Percentiles rank a stretch among this genome's conserved stretches.
Conservation (phyloP, 805 yeast genomes). For the Saccharomyces kudriavzevii region DNA sequence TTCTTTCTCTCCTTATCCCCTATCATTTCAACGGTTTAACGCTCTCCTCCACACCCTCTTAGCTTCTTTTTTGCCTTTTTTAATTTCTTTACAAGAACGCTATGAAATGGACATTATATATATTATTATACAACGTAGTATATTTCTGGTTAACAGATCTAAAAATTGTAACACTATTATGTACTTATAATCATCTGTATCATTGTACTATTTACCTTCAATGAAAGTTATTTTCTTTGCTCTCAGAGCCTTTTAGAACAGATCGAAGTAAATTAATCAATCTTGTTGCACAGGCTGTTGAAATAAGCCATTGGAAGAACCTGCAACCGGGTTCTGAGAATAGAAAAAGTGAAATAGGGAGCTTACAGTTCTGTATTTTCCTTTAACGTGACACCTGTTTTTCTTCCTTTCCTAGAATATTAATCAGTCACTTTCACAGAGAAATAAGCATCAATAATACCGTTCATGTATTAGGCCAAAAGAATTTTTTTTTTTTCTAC, state of each 20-base stretch:
- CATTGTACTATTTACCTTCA: not conserved
- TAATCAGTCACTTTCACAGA: not conserved
- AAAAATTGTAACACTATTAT: not conserved
- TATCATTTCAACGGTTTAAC: conserved; percentile 1
- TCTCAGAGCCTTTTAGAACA: not conserved
- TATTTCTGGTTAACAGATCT: not conserved
- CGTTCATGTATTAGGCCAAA: not conserved
- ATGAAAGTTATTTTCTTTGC: not conserved
- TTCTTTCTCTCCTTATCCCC: not conserved
- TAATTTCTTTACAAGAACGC: not conserved
- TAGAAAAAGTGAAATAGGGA: too few species aligned
- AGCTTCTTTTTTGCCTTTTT: not conserved
- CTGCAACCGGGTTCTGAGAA: not conserved
- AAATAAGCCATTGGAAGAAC: not conserved
- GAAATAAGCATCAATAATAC: not conserved
- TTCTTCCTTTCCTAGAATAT: not conserved
- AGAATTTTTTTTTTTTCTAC: too few species aligned
- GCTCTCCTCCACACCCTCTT: not conserved
- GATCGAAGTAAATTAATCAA: not conserved
- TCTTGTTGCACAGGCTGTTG: too few species aligned
- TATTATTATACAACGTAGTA: not conserved
- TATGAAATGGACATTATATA: not conserved
- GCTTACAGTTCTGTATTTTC: not conserved
- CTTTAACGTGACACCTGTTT: not conserved
- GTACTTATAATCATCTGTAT: not conserved